phyloP scores from a whole-genome alignment of 768 basidiomycete genomes.

The Cystobasidium tubakii region DNA sequence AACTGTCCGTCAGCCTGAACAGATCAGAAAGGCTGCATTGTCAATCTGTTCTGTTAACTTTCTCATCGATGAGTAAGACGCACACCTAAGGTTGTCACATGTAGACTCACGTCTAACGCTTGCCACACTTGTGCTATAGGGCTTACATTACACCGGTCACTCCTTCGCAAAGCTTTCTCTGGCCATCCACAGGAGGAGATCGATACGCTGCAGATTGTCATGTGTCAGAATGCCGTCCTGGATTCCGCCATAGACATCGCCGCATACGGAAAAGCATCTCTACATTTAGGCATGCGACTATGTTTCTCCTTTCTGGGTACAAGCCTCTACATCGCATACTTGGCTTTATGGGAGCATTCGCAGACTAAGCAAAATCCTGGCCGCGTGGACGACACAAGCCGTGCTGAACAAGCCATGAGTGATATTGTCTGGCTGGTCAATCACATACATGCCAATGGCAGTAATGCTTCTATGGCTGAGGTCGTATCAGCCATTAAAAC shows the following conservation, averaged over 20 bases:
- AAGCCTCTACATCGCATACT: neutral
- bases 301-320: neutral
- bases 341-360: conserved; percentile 4
- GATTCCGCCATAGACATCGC: neutral
- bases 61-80: neutral
- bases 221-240: neutral
- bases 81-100: neutral
- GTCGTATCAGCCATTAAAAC: neutral
- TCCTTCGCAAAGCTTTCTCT: neutral
- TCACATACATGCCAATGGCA: neutral
- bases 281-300: neutral
- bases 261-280: neutral
- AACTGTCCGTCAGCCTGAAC: neutral
- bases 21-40: neutral
- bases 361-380: neutral
- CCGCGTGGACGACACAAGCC: neutral
- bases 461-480: neutral
- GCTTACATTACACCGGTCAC: neutral
- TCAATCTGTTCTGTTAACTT: neutral
- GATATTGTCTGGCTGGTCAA: neutral
- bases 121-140: neutral
- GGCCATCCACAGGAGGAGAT: neutral
- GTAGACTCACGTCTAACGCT: too few relatives aligned
- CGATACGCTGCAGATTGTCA: neutral
- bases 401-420: neutral